phyloP scores from a whole-genome alignment of 768 basidiomycete species.

The Agrocybe pediades region DNA sequence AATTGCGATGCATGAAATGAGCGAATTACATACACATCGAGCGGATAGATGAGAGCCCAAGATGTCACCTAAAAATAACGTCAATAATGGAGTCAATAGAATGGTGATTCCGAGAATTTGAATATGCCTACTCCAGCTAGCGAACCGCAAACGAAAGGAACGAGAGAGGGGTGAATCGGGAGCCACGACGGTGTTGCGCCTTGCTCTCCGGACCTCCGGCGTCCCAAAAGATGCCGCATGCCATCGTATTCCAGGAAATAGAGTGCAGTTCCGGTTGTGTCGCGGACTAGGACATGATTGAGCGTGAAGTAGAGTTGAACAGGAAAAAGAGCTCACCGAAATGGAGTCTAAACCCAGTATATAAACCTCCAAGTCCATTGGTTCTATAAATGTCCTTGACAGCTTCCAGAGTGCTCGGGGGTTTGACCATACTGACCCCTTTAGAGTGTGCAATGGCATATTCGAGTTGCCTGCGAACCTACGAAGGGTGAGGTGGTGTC shows the following conservation, averaged over 20 bases:
- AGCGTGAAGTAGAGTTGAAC: neutral
- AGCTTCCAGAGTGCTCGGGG: slow-evolving; percentile 67
- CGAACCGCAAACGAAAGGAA: slow-evolving; percentile 92
- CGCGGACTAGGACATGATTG: slow-evolving; percentile 59
- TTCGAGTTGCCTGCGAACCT: slow-evolving; percentile 92
- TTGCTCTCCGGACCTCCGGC: slow-evolving; percentile 77
- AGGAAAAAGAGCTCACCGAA: slow-evolving; percentile 51
- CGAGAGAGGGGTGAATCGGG: slow-evolving; percentile 74
- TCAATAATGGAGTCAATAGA: slow-evolving; percentile 24
- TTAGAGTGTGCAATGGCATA: slow-evolving; percentile 86
- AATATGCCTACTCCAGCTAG: slow-evolving; percentile 70
- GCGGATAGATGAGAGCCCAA: slow-evolving; percentile 91
- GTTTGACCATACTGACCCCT: slow-evolving; percentile 67
- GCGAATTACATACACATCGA: slow-evolving; percentile 73
- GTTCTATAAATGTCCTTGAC: slow-evolving; percentile 75
- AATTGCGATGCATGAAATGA: neutral
- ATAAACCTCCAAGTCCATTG: slow-evolving; percentile 68
- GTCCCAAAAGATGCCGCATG: slow-evolving; percentile 83
- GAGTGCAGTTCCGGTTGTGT: slow-evolving; percentile 85
- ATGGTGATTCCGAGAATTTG: slow-evolving; percentile 29
- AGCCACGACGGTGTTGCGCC: slow-evolving; percentile 83
- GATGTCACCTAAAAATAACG: slow-evolving; percentile 54
- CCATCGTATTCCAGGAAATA: slow-evolving; percentile 96
- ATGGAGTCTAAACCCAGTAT: slow-evolving; percentile 87
- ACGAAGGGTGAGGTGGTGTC: slow-evolving; percentile 5